A percentile compares a stretch with the other conserved stretches of the same genome.
phyloP scores from a whole-genome alignment of 768 basidiomycete species.

The Crassisporium funariophilum region DNA sequence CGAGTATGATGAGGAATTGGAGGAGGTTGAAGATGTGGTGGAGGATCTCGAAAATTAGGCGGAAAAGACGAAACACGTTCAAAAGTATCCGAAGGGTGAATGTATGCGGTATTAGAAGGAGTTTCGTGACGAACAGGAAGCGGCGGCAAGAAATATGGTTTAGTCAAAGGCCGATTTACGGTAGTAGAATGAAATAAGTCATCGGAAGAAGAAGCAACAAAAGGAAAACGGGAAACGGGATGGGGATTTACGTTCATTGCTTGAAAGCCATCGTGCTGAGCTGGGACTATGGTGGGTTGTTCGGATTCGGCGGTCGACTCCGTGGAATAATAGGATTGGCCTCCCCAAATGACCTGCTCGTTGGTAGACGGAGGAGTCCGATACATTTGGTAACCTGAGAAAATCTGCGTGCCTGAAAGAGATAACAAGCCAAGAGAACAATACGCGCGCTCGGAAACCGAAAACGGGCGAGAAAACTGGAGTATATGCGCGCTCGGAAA shows the following conservation, averaged over 20 bases:
- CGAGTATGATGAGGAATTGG: not conserved
- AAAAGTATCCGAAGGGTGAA: not conserved
- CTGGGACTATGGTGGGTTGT: no score
- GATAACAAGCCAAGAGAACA: no score
- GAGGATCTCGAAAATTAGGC: not conserved
- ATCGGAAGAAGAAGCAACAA: constrained; percentile 5
- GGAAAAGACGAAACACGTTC: not conserved
- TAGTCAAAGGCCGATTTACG: not conserved
- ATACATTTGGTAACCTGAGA: not conserved
- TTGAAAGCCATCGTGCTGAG: no score
- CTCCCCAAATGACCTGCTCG: constrained; percentile 1
- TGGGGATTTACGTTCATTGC: not conserved
- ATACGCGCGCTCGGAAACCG: not conserved
- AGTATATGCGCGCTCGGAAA: no score
- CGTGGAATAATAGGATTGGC: not conserved
- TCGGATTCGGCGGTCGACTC: no score
- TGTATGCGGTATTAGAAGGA: not conserved
- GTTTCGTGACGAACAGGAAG: not conserved
- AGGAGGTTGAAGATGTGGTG: not conserved
- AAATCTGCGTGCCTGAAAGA: not conserved
- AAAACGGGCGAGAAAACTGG: no score
- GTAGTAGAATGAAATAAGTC: not conserved
- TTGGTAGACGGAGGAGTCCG: not conserved
- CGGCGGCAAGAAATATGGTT: not conserved
- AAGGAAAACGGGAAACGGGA: not conserved